phyloP scores from a whole-genome alignment of 75 land plant genomes.

The Ceratopteris richardii region DNA sequence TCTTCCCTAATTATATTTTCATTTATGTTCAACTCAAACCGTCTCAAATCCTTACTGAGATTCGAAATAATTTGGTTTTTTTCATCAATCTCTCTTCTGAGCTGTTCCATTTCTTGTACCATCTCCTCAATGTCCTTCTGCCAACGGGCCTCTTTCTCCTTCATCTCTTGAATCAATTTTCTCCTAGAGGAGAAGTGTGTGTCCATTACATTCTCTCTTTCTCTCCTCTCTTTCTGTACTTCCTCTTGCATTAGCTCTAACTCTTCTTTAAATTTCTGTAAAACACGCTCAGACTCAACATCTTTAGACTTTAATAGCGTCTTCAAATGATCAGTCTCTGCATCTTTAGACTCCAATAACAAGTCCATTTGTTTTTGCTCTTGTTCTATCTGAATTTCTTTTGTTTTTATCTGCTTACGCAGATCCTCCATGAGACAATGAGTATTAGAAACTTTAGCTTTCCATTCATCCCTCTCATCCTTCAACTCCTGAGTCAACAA shows the following conservation, averaged over 20 bases:
- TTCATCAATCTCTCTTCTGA: slow-evolving; percentile 12
- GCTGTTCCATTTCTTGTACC: slow-evolving; percentile 17
- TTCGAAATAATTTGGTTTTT: slow-evolving; percentile 10
- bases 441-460: slow-evolving; percentile 13
- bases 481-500: slow-evolving; percentile 5
- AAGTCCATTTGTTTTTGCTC: slow-evolving; percentile 23
- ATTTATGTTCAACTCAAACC: not conserved
- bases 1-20: not conserved
- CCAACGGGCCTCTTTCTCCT: slow-evolving; percentile 21
- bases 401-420: slow-evolving; percentile 5
- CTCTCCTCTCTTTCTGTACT: slow-evolving; percentile 24
- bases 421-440: slow-evolving; percentile 16
- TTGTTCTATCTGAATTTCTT: slow-evolving; percentile 14
- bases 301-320: slow-evolving; percentile 16
- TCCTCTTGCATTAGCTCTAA: slow-evolving; percentile 18
- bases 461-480: slow-evolving; percentile 16
- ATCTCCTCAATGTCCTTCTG: slow-evolving; percentile 17
- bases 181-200: slow-evolving; percentile 19
- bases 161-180: slow-evolving; percentile 18
- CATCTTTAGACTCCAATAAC: slow-evolving; percentile 7
- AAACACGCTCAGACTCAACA: slow-evolving; percentile 9
- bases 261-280: slow-evolving; percentile 22
- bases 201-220: slow-evolving; percentile 25
- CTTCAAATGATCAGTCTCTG: slow-evolving; percentile 19
- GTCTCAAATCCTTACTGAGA: slow-evolving; percentile 12